A percentile compares a stretch with the other conserved stretches of the same genome.
Conservation (phyloP, 129 eudicot species). For the Dittrichia graveolens region DNA sequence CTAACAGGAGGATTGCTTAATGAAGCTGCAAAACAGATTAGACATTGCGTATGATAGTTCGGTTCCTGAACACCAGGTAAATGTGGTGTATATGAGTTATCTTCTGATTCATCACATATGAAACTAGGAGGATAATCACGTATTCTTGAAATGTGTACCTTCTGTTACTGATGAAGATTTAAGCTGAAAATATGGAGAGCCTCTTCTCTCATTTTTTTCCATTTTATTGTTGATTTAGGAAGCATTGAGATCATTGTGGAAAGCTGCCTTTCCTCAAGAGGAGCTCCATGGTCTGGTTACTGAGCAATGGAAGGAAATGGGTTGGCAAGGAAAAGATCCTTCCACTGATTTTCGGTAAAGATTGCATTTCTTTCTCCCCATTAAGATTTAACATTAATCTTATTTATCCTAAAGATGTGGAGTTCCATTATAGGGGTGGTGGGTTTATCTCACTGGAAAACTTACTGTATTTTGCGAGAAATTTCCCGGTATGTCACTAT, state of each 20-base stretch:
- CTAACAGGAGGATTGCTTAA: constrained; percentile 76
- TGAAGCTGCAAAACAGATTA: constrained; percentile 68
- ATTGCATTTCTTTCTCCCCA: not conserved
- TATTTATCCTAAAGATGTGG: constrained; percentile 20
- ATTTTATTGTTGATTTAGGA: constrained; percentile 48
- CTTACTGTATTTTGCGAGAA: constrained; percentile 76
- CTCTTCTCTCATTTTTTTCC: constrained; percentile 17
- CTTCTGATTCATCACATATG: constrained; percentile 1
- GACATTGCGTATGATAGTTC: constrained; percentile 79
- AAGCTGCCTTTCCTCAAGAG: constrained; percentile 89
- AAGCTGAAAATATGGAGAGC: too few species aligned
- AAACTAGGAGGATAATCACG: not conserved
- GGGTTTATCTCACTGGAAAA: constrained; percentile 98
- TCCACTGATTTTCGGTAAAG: constrained; percentile 90
- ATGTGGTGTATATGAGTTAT: not conserved
- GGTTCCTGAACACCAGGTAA: constrained; percentile 86
- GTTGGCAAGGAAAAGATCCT: constrained; percentile 99
- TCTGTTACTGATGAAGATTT: too few species aligned
- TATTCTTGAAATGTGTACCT: not conserved
- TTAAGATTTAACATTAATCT: not conserved
- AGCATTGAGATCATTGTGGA: constrained; percentile 84
- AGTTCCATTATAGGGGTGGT: constrained; percentile 75
- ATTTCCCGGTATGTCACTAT: constrained; percentile 86
- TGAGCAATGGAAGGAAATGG: constrained; percentile 99
- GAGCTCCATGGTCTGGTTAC: constrained; percentile 70